Base-by-base conservation (phyloP, 768 basidiomycete genomes). In the Pisolithus marmoratus region DNA sequence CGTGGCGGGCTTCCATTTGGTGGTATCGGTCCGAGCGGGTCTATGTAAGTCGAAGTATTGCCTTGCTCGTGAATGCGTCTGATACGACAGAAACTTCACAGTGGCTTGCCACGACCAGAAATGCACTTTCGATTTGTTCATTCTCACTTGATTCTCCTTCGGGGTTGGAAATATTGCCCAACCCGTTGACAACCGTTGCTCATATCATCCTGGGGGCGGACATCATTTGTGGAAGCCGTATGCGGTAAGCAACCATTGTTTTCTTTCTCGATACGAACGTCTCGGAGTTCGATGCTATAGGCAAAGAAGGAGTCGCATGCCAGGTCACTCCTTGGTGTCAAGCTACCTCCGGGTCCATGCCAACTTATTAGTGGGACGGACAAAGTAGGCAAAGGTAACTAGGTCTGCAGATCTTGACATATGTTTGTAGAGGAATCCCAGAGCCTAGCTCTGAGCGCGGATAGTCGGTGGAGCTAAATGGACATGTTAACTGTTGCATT, bases 31-130 rank as follows among this genome's bases (percentile, higher is more conserved):
- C 70, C 75, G 4, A 86, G 84, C 59, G 89, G 89, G n/a, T n/a
- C n/a, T n/a, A 66, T 78, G 88, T 89, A 64, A 57, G 85, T 63
- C 9, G 8, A 3, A 19, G 14, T 37, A 58, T 17, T 26, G 44
- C 49, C 50, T 50, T 36, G 45, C 4, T 5, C 11, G 41, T 15
- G 12, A 27, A 24, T 37, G 38, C 17, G 27, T 11, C 36, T n/a
- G 54, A 38, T 20, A 0, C 1, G 38, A 7, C 24, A 15, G 14
- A 29, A 19, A 26, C 20, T 20, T 52, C n/a, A 19, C 31, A 85
- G 88, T 74, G 52, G 84, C 90, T 12, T 72, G 76, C 50, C 82
- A 87, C 60, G 82, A 83, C 4, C 85, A 90, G 34, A 90, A 90
- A 61, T 85, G 72, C 60, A 71, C 74, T 5, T 93, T 92, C 57